Evolutionary conservation across 1,139 yeast genomes (phyloP).

Genomic region (Pichia sp.): DNA sequence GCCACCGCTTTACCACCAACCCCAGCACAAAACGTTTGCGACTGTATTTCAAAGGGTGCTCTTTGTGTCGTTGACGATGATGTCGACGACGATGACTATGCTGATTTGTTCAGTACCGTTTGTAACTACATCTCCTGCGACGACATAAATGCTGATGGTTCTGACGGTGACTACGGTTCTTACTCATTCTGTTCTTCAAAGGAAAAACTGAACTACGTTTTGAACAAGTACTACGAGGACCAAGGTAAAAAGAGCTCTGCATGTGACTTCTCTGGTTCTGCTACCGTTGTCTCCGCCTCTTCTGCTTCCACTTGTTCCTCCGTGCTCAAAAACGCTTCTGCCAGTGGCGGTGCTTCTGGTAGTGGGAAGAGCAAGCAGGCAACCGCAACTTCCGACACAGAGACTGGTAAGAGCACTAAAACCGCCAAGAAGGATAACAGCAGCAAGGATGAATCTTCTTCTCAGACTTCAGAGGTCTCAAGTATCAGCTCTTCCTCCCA

Average conservation of each 20-base stretch:
- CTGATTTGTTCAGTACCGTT: slow-evolving; percentile 50
- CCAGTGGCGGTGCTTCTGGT: slow-evolving; percentile 29
- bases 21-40: slow-evolving; percentile 59
- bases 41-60: slow-evolving; percentile 50
- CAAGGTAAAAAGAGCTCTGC: slow-evolving; percentile 45
- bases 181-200: slow-evolving; percentile 61
- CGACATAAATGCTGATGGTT: slow-evolving; percentile 56
- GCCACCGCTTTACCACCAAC: slow-evolving; percentile 69
- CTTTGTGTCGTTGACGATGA: slow-evolving; percentile 51
- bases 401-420: slow-evolving; percentile 13
- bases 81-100: slow-evolving; percentile 50
- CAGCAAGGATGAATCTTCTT: background rate
- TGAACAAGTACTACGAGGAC: slow-evolving; percentile 59
- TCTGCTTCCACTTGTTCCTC: slow-evolving; percentile 37
- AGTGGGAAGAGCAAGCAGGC: background rate
- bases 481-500: slow-evolving; percentile 20
- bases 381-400: slow-evolving; percentile 29
- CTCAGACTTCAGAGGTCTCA: slow-evolving; percentile 30
- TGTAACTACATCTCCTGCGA: slow-evolving; percentile 50
- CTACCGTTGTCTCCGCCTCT: slow-evolving; percentile 35
- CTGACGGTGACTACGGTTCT: slow-evolving; percentile 63
- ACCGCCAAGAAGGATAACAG: background rate
- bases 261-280: slow-evolving; percentile 68
- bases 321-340: slow-evolving; percentile 40
- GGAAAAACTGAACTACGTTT: slow-evolving; percentile 57